Percentiles rank a stretch among this genome's conserved stretches.
These are phyloP conservation scores for Theileria annulata DNA, from an alignment of 169 alveolate genomes.

Conservation along the genomic window DNA sequence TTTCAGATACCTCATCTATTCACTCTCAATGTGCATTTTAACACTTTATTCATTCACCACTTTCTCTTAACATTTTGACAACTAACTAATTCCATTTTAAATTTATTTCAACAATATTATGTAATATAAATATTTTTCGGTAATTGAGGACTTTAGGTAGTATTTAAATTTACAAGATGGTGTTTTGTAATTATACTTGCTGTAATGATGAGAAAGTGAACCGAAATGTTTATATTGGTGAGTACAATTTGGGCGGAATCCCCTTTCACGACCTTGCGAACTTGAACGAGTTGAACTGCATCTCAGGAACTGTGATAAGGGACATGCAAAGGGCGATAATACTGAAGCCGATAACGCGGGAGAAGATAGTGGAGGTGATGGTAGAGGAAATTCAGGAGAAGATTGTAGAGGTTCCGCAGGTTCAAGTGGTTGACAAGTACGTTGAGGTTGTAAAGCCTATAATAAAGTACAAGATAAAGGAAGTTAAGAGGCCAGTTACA, in stretches of 20 bases:
- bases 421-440: conserved; percentile 85
- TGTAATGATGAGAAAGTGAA: not conserved
- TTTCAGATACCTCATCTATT: conserved; percentile 73
- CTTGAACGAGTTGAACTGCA: not conserved
- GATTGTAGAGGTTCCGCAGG: conserved; percentile 87
- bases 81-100: no score
- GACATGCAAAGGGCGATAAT: conserved; percentile 67
- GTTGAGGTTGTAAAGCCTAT: conserved; percentile 89
- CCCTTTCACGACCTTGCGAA: conserved; percentile 29
- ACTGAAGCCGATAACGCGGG: conserved; percentile 80
- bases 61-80: no score
- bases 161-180: not conserved
- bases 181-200: not conserved
- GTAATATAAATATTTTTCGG: no score
- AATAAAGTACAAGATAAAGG: conserved; percentile 79
- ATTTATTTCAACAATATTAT: no score
- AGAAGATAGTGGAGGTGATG: conserved; percentile 86
- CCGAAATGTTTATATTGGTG: not conserved
- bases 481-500: conserved; percentile 84
- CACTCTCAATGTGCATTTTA: no score
- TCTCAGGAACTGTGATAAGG: conserved; percentile 8
- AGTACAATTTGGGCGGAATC: conserved; percentile 15
- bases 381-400: conserved; percentile 84
- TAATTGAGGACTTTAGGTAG: no score
- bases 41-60: no score